These are phyloP conservation scores for Harringtonia aguacate DNA, from an alignment of 2,329 filamentous ascomycete genomes.

Conservation along the genomic window DNA sequence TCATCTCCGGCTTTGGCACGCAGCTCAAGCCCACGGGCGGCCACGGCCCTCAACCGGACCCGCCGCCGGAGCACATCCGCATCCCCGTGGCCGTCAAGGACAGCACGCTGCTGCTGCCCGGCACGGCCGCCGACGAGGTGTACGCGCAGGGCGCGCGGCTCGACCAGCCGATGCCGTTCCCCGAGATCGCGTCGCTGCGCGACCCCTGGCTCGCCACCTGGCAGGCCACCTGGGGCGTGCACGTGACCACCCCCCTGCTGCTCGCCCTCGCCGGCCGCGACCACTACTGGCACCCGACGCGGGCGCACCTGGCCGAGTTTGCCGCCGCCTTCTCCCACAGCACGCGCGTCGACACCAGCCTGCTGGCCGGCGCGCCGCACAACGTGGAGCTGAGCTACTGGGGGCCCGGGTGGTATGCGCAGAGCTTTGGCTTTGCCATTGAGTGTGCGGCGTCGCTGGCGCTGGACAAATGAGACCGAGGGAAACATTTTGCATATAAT, in stretches of 20 bases:
- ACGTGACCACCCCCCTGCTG: constrained; percentile 11
- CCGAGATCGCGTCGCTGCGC: constrained; percentile 8
- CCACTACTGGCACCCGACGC: constrained; percentile 9
- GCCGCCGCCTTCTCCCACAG: constrained; percentile 10
- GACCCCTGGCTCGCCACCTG: constrained; percentile 8
- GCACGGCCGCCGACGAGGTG: constrained; percentile 10
- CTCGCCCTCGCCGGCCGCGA: constrained; percentile 13
- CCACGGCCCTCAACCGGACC: background rate
- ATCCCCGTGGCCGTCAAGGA: constrained; percentile 9
- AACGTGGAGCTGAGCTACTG: constrained; percentile 12
- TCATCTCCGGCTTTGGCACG: constrained; percentile 14
- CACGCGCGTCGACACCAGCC: constrained; percentile 10
- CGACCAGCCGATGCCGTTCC: constrained; percentile 7
- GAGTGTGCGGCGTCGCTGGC: background rate
- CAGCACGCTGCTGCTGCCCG: constrained; percentile 8
- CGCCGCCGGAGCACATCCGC: background rate
- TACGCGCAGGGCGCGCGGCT: constrained; percentile 9
- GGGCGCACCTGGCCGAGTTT: constrained; percentile 10
- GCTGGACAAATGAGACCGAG: too few species aligned
- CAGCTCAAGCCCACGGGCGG: background rate
- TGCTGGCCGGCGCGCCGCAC: constrained; percentile 10
- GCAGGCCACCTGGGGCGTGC: constrained; percentile 4
- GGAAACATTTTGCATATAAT: too few species aligned
- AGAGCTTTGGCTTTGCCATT: constrained; percentile 12
- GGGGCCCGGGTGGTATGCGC: constrained; percentile 12